phyloP scores from a whole-genome alignment of 257 asterid species.

The Nicotiana paniculata region DNA sequence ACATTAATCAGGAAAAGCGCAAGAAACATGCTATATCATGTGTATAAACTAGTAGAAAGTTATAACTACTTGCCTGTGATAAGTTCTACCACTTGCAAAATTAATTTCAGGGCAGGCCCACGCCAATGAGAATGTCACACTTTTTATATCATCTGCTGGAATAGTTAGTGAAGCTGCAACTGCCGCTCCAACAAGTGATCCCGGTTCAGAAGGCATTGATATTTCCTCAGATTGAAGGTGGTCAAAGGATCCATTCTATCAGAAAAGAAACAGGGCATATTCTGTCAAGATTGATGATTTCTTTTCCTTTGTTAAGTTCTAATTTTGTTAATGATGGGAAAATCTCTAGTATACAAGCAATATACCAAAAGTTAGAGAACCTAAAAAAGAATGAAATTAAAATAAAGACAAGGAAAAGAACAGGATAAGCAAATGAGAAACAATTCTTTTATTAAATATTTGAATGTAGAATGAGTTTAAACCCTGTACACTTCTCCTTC shows the following conservation, averaged over 20 bases:
- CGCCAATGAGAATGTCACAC: conserved; percentile 71
- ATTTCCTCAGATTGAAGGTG: conserved; percentile 57
- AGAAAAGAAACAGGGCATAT: conserved; percentile 26
- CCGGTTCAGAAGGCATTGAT: conserved; percentile 74
- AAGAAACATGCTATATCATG: neutral
- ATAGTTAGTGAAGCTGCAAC: conserved; percentile 77
- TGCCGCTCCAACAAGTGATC: conserved; percentile 81
- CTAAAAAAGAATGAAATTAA: neutral
- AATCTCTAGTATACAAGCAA: neutral
- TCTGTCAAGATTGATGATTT: conserved; percentile 24
- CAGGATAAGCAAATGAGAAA: conserved; percentile 2
- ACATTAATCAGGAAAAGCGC: conserved; percentile 15
- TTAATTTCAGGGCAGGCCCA: conserved; percentile 92
- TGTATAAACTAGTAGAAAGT: conserved; percentile 1
- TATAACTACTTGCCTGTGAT: conserved; percentile 56
- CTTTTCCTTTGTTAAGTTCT: neutral
- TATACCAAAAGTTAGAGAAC: neutral
- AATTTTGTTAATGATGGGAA: neutral
- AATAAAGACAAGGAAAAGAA: neutral
- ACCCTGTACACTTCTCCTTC: neutral
- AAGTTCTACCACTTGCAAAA: conserved; percentile 79
- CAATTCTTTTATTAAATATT: neutral
- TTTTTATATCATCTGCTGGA: conserved; percentile 54
- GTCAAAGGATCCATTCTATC: conserved; percentile 86
- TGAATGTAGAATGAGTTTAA: neutral